Conservation (phyloP, 495 filamentous ascomycete genomes). For the Talaromyces borbonicus region DNA sequence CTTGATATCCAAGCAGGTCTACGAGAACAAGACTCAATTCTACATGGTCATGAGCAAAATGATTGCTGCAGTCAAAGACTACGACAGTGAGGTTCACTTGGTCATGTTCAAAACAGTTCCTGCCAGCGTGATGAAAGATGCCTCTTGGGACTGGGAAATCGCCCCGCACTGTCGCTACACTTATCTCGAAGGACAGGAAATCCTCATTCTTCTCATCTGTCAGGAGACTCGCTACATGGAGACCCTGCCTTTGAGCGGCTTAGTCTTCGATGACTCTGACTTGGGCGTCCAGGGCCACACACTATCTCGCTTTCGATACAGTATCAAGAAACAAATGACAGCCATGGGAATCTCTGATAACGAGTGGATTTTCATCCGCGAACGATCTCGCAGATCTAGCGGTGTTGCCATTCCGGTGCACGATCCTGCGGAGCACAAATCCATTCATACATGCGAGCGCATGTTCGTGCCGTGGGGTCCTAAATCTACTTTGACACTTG, state of each 20-base stretch:
- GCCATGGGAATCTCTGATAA: slow-evolving; percentile 1
- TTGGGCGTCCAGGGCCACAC: slow-evolving; percentile 3
- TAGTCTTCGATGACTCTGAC: slow-evolving; percentile 3
- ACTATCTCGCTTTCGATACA: neutral
- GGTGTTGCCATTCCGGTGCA: neutral
- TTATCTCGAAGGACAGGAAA: slow-evolving; percentile 3
- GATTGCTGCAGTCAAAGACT: neutral
- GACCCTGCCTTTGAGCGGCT: neutral
- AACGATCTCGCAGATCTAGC: neutral
- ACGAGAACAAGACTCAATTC: neutral
- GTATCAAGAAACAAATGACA: neutral
- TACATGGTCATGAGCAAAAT: neutral
- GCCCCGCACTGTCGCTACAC: slow-evolving; percentile 4
- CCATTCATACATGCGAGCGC: neutral
- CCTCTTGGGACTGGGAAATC: neutral
- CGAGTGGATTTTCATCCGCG: neutral
- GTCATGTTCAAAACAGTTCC: neutral
- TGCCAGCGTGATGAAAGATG: neutral
- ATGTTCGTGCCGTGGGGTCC: neutral
- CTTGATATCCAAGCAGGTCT: neutral
- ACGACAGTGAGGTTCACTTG: neutral
- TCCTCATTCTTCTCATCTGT: neutral
- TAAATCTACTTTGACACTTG: neutral
- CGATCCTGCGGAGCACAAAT: neutral
- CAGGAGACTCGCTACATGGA: slow-evolving; percentile 1